Base-by-base conservation (phyloP, 2,329 filamentous ascomycete genomes). In the Botrytis squamosa region DNA sequence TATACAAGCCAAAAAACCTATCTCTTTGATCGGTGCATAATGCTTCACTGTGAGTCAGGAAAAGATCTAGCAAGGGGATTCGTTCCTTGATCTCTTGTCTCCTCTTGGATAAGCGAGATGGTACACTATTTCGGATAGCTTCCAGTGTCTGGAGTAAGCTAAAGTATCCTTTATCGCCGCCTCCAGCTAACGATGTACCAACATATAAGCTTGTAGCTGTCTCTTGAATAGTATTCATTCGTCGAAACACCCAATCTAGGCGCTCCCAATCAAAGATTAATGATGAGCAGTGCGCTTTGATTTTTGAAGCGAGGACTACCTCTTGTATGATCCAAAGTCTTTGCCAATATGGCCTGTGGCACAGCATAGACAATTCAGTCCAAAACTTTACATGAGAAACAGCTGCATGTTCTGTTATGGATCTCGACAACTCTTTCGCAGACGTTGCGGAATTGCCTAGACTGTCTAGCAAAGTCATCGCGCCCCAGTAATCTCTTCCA, bases 221-320 rank as follows among this genome's bases (percentile, higher is more conserved):
- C 18, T 64, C 55, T 55, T 63, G 36, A 20, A 64, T 46, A 4
- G 18, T 42, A 40, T 63, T n/a, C 46, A 73, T 44, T 63, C 36
- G 36, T n/a, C 33, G 42, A 70, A 70, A 73, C 25, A 70, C 16
- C 29, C 71, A 40, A 73, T 70, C 66, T 42, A 73, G 38, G 44
- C 55, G 25, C 44, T 64, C 71, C 66, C 57, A 73, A 8, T 73
- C 71, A 59, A 73, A 73, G 18, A 55, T 55, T 22, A 70, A 64
- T 8, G 65, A 63, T n/a, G 71, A 70, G 40, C 71, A 73, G 60
- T 73, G 65, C 4, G 46, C 55, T 62, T 73, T 70, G 22, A 70
- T 73, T 22, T 57, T 70, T 36, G 71, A 63, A 55, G 71, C 71
- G n/a, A 73, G 65, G 33, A 70, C 71, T n/a, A 73, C 57, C 68